A percentile compares a stretch with the other conserved stretches of the same genome.
Evolutionary conservation across 2,329 filamentous ascomycete species (phyloP).

Genomic region (Pyricularia grisea): DNA sequence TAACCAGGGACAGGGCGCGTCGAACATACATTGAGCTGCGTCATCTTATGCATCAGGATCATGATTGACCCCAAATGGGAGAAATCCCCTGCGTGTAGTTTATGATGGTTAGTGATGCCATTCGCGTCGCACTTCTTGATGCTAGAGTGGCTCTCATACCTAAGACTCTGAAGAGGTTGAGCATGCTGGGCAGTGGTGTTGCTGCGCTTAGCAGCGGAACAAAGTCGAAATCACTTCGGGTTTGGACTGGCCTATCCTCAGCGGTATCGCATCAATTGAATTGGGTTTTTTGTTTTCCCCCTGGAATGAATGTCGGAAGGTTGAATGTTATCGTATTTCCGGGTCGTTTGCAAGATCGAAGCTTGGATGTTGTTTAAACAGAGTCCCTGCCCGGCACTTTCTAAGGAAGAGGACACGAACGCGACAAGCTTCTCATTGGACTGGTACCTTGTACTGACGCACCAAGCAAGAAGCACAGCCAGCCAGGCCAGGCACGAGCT

Average conservation of each 20-base stretch:
- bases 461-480: background rate
- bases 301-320: background rate
- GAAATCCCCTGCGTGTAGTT: conserved; percentile 65
- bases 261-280: background rate
- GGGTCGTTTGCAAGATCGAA: conserved; percentile 1
- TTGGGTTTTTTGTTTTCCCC: background rate
- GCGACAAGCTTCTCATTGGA: conserved; percentile 30
- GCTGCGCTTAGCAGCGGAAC: background rate
- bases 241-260: background rate
- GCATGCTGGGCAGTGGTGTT: conserved; percentile 24
- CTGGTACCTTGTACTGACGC: conserved; percentile 11
- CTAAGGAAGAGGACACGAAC: conserved; percentile 26
- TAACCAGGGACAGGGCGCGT: background rate
- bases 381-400: background rate
- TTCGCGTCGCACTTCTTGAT: background rate
- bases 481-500: background rate
- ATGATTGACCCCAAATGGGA: conserved; percentile 92
- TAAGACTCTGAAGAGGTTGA: conserved; percentile 50
- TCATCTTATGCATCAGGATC: conserved; percentile 96
- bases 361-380: background rate
- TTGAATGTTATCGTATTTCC: background rate
- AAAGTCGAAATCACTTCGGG: background rate
- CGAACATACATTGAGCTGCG: conserved; percentile 67
- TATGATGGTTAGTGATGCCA: too few relatives aligned
- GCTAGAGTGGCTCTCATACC: conserved; percentile 28